These are phyloP conservation scores for Neocucurbitaria cava DNA, from an alignment of 2,329 filamentous ascomycete species.

Conservation along the genomic window DNA sequence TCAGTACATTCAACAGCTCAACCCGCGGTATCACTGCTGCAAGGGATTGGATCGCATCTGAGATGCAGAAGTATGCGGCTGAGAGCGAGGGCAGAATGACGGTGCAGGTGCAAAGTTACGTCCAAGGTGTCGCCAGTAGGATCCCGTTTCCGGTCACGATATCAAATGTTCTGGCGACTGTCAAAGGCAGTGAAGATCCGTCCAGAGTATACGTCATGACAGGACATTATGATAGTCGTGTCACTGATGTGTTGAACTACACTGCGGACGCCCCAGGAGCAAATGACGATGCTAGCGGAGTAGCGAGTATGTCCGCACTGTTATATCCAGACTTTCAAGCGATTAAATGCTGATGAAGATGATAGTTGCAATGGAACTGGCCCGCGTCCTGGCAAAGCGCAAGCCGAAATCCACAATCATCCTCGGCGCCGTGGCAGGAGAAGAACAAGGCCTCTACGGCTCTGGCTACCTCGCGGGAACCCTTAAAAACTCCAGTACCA, in stretches of 20 bases:
- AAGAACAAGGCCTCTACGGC: constrained; percentile 65
- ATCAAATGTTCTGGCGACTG: constrained; percentile 58
- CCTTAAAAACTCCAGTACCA: constrained; percentile 58
- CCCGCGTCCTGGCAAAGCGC: constrained; percentile 58
- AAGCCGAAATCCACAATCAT: constrained; percentile 61
- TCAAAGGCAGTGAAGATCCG: constrained; percentile 58
- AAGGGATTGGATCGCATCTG: constrained; percentile 62
- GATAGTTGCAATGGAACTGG: constrained; percentile 61
- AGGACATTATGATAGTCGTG: constrained; percentile 64
- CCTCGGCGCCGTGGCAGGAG: constrained; percentile 64
- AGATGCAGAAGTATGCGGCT: constrained; percentile 59
- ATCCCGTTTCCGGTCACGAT: constrained; percentile 61
- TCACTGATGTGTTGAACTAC: constrained; percentile 60
- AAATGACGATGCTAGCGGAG: constrained; percentile 65
- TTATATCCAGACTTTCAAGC: not conserved
- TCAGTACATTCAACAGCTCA: constrained; percentile 60
- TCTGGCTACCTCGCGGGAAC: constrained; percentile 60
- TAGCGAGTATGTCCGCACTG: constrained; percentile 49
- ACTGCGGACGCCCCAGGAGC: constrained; percentile 62
- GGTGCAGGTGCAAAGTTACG: constrained; percentile 60
- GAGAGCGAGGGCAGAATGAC: constrained; percentile 59
- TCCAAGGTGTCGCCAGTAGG: constrained; percentile 56
- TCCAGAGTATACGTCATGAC: constrained; percentile 61
- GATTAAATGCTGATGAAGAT: constrained; percentile 9
- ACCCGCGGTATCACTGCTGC: constrained; percentile 64